Base-by-base conservation (phyloP, 345 rosid genomes). In the Heritiera fomes region DNA sequence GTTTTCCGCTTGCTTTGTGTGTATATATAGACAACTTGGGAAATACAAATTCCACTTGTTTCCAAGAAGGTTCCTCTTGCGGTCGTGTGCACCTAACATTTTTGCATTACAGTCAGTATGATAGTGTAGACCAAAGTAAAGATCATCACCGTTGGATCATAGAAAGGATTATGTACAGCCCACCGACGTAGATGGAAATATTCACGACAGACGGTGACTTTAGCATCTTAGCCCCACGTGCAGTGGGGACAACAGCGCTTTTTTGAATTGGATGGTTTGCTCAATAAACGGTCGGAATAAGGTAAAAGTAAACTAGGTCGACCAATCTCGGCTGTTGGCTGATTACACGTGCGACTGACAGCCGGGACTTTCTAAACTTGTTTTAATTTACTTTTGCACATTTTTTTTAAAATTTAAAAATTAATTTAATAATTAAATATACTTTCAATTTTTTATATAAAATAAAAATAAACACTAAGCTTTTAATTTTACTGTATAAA, bases 61-160 rank as follows among this genome's bases (percentile, higher is more conserved):
- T 47, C 78, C 61, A 77, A 12, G 79, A 66, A 77, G 52, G 63
- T 77, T 53, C 79, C 73, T 77, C 15, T 23, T 8, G 6, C 18
- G 0, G 7, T 13, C 3, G 62, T 30, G 14, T 23, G 14, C 43
- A 71, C 75, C 58, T 50, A 73, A 55, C 18, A 53, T 15, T 6
- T 30, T 47, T 47, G 17, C 58, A 4, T 50, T 50, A 49, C 75
- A 14, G 43, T 0, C 7, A 1, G 20, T 49, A 40, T 13, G 43
- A 10, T 8, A 15, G 28, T 28, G 23, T 50, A 49, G 11, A 50
- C 34, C 9, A 53, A 9, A 38, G 64, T 11, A 0, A n/a, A 0
- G 3, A 38, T 73, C 32, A 55, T 38, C 49, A 55, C 76, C 64
- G 64, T 73, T 55, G 49, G 76, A 40, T 73, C 9, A 34, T 18